A percentile compares a stretch with the other conserved stretches of the same genome.
These are phyloP conservation scores for Dactylellina sp. DNA, from an alignment of 2,329 filamentous ascomycete species.

Conservation along the genomic window DNA sequence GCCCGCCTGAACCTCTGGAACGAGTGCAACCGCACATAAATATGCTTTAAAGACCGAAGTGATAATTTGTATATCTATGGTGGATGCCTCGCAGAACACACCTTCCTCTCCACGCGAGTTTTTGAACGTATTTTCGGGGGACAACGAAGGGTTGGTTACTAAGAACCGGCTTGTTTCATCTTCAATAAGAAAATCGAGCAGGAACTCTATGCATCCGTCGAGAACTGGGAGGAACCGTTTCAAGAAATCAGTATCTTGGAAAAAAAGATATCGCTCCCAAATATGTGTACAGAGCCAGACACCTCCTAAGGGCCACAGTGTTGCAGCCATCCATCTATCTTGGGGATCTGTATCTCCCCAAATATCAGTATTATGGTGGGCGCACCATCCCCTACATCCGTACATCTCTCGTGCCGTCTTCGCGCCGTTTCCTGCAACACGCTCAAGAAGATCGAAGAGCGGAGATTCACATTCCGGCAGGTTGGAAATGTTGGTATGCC, in stretches of 20 bases:
- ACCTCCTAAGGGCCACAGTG: conserved; percentile 64
- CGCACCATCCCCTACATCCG: conserved; percentile 63
- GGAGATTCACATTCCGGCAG: conserved; percentile 64
- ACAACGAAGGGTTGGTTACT: conserved; percentile 64
- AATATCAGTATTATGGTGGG: conserved; percentile 65
- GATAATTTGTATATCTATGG: conserved; percentile 67
- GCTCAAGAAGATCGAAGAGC: conserved; percentile 65
- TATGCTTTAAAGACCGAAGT: conserved; percentile 63
- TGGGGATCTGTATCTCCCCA: conserved; percentile 64
- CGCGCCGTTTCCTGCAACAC: conserved; percentile 62
- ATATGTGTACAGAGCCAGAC: conserved; percentile 65
- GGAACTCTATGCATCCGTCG: conserved; percentile 63
- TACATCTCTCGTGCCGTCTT: conserved; percentile 64
- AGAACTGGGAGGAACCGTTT: conserved; percentile 61
- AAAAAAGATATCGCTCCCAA: conserved; percentile 64
- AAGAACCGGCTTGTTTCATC: conserved; percentile 59
- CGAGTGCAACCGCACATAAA: conserved; percentile 48
- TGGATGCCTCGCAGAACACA: conserved; percentile 65
- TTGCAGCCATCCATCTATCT: conserved; percentile 62
- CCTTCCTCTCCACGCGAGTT: conserved; percentile 59
- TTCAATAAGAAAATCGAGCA: conserved; percentile 64
- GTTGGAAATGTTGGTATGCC: conserved; percentile 63
- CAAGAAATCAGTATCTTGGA: conserved; percentile 61
- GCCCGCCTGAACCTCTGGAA: not conserved
- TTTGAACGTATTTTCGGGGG: conserved; percentile 63